phyloP scores from a whole-genome alignment of 75 land plant species.

The Pseudotsuga menziesii region DNA sequence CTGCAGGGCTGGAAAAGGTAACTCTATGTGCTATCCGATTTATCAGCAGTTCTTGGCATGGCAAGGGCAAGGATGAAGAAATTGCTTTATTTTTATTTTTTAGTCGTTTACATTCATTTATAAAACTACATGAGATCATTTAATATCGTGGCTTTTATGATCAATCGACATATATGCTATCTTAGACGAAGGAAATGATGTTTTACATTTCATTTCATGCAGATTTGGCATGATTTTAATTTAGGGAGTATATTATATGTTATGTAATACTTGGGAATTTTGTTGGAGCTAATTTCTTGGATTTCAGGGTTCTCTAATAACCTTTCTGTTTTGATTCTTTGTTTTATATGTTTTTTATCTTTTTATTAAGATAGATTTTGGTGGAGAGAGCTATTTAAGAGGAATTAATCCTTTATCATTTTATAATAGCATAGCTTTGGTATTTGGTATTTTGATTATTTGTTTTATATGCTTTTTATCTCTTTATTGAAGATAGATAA shows the following conservation, averaged over 20 bases:
- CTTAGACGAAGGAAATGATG: neutral
- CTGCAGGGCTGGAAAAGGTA: conserved; percentile 84
- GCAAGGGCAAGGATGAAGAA: neutral
- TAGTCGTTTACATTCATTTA: neutral
- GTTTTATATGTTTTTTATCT: neutral
- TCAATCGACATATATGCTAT: neutral
- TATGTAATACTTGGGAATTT: neutral
- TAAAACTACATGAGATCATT: neutral
- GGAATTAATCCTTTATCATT: neutral
- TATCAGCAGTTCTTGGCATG: neutral
- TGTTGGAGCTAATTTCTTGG: neutral
- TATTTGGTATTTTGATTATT: too few species aligned
- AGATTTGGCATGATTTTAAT: neutral
- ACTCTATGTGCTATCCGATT: neutral
- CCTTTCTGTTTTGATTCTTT: neutral
- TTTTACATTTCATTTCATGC: neutral
- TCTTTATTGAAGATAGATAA: too few species aligned
- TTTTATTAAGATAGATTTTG: neutral
- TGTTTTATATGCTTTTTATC: too few species aligned
- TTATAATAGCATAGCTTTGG: neutral
- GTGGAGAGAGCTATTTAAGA: neutral
- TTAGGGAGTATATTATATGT: neutral
- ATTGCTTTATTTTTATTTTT: neutral
- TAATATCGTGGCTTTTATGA: neutral
- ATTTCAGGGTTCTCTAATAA: neutral